Percentiles rank a stretch among this genome's conserved stretches.
phyloP scores from a whole-genome alignment of 1,284 basidiomycete genomes.

The Tetrapyrgos nigripes region DNA sequence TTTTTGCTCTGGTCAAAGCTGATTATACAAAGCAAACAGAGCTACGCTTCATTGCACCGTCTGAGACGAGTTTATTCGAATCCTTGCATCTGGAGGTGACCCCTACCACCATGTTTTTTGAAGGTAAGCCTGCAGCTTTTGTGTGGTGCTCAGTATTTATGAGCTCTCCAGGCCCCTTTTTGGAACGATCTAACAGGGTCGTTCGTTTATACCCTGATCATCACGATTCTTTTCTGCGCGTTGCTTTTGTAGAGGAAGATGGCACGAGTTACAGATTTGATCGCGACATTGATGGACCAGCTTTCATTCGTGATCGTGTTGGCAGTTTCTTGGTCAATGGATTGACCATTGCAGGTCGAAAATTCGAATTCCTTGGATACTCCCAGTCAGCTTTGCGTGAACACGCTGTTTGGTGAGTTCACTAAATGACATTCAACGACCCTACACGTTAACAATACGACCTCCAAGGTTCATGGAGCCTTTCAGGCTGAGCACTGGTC shows the following conservation, averaged over 20 bases:
- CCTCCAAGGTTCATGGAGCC: conserved; percentile 57
- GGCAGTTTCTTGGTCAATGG: conserved; percentile 50
- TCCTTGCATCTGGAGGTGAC: conserved; percentile 63
- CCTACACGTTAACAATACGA: conserved; percentile 57
- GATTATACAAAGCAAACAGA: conserved; percentile 34
- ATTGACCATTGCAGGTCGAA: conserved; percentile 54
- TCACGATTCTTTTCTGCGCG: conserved; percentile 66
- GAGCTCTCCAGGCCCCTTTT: conserved; percentile 62
- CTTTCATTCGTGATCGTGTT: conserved; percentile 52
- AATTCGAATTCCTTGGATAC: conserved; percentile 63
- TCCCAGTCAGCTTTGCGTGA: conserved; percentile 61
- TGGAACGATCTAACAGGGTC: conserved; percentile 71
- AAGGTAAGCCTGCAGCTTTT: not conserved
- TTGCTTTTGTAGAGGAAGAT: conserved; percentile 67
- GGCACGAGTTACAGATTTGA: conserved; percentile 54
- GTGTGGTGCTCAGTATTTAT: not conserved
- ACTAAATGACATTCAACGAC: conserved; percentile 50
- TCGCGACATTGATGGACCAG: conserved; percentile 53
- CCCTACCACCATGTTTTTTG: conserved; percentile 57
- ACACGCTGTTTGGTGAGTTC: conserved; percentile 47
- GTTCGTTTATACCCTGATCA: conserved; percentile 55
- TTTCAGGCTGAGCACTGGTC: conserved; percentile 40
- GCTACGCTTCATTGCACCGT: conserved; percentile 26
- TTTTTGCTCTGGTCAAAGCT: conserved; percentile 39
- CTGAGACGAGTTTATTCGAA: conserved; percentile 54